A percentile compares a stretch with the other conserved stretches of the same genome.
phyloP scores from a whole-genome alignment of 2,329 filamentous ascomycete species.

The Cryoendolithus antarcticus region DNA sequence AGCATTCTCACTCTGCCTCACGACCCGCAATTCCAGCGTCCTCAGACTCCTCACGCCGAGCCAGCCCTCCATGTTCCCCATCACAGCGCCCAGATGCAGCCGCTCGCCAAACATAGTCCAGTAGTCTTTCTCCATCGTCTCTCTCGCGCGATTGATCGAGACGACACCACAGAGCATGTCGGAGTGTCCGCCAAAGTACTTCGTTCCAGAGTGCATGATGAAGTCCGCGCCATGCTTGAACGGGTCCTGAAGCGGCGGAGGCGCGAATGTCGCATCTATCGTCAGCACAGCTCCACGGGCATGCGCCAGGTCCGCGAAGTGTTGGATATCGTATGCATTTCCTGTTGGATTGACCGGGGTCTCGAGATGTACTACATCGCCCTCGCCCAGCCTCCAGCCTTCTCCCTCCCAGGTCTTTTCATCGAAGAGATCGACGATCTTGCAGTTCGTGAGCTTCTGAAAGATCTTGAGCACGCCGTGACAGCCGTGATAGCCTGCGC shows the following conservation, averaged over 20 bases:
- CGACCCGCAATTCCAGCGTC: slow-evolving; percentile 73
- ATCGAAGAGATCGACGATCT: slow-evolving; percentile 53
- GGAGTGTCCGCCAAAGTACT: slow-evolving; percentile 92
- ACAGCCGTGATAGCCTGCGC: slow-evolving; percentile 83
- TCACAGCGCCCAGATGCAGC: slow-evolving; percentile 65
- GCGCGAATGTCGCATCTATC: slow-evolving; percentile 86
- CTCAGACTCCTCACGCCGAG: slow-evolving; percentile 74
- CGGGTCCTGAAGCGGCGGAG: slow-evolving; percentile 78
- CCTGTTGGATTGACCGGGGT: slow-evolving; percentile 89
- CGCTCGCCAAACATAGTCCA: slow-evolving; percentile 53
- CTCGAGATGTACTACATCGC: slow-evolving; percentile 83
- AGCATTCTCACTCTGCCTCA: slow-evolving; percentile 62
- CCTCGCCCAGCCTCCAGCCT: slow-evolving; percentile 54
- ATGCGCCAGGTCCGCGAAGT: slow-evolving; percentile 62
- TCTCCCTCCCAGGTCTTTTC: slow-evolving; percentile 31
- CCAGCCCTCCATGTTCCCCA: slow-evolving; percentile 89
- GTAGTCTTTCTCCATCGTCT: slow-evolving; percentile 41
- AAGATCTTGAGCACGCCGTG: slow-evolving; percentile 71
- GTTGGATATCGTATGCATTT: slow-evolving; percentile 59
- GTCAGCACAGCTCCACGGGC: slow-evolving; percentile 60
- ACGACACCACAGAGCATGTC: slow-evolving; percentile 86
- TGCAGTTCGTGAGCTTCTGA: slow-evolving; percentile 60
- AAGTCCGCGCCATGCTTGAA: slow-evolving; percentile 71
- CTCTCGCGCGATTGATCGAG: slow-evolving; percentile 39
- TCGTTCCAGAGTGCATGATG: slow-evolving; percentile 86